phyloP scores from a whole-genome alignment of 2,329 filamentous ascomycete species.

The Cladosporium sphaerospermum region DNA sequence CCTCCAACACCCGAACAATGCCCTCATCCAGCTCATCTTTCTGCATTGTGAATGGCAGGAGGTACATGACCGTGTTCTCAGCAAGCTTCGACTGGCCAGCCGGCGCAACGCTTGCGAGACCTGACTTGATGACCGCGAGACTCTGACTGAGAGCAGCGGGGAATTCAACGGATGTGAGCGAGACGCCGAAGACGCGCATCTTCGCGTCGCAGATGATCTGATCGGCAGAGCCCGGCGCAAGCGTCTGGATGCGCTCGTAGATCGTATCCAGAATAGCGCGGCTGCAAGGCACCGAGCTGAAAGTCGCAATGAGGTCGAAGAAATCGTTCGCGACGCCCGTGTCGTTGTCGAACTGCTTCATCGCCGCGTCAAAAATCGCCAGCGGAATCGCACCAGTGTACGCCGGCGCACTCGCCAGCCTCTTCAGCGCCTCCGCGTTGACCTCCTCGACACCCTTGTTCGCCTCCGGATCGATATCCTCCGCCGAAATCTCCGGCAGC shows the following conservation, averaged over 20 bases:
- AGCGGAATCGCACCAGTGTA: constrained; percentile 89
- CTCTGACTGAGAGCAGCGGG: constrained; percentile 62
- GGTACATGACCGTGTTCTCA: constrained; percentile 42
- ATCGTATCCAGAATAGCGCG: constrained; percentile 67
- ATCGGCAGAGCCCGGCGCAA: constrained; percentile 49
- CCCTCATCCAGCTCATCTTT: constrained; percentile 46
- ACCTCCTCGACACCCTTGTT: constrained; percentile 44
- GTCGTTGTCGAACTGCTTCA: constrained; percentile 65
- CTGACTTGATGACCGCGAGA: constrained; percentile 56
- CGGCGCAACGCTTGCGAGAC: constrained; percentile 34
- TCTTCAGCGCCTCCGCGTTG: constrained; percentile 53
- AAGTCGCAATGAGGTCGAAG: constrained; percentile 71
- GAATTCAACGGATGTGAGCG: constrained; percentile 61
- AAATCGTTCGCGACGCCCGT: constrained; percentile 64
- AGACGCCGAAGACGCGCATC: constrained; percentile 62
- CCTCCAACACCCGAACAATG: constrained; percentile 46
- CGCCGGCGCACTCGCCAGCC: constrained; percentile 66
- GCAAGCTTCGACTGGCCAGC: constrained; percentile 34
- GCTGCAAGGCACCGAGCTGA: constrained; percentile 60
- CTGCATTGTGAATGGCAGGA: constrained; percentile 41
- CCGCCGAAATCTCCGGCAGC: constrained; percentile 54
- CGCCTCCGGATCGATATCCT: constrained; percentile 54
- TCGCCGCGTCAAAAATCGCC: constrained; percentile 82
- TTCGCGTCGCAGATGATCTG: constrained; percentile 64
- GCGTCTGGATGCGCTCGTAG: constrained; percentile 51